These are phyloP conservation scores for Sequoiadendron giganteum DNA, from an alignment of 75 land plant genomes.

Conservation along the genomic window DNA sequence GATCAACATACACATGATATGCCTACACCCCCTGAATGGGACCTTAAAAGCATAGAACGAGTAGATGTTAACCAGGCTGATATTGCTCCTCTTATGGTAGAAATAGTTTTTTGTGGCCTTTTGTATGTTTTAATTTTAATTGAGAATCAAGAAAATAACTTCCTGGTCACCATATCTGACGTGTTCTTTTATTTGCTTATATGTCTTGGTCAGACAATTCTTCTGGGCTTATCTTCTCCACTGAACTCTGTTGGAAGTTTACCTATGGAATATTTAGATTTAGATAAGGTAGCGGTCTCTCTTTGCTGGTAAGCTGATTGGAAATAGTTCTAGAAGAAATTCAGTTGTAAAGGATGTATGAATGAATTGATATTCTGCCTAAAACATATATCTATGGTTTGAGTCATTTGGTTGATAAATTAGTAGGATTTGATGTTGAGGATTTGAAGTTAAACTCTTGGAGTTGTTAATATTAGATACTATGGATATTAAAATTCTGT, in stretches of 20 bases:
- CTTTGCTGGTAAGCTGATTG: conserved; percentile 5
- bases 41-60: conserved; percentile 69
- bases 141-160: conserved; percentile 6
- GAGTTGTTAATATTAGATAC: conserved; percentile 5
- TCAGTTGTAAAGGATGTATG: not conserved
- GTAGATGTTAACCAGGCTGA: conserved; percentile 97
- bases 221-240: conserved; percentile 90
- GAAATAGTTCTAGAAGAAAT: not conserved
- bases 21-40: conserved; percentile 84
- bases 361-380: not conserved
- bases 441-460: not conserved
- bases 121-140: not conserved
- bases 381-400: not conserved
- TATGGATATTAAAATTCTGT: not conserved
- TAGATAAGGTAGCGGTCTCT: conserved; percentile 64
- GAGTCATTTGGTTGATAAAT: not conserved
- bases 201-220: conserved; percentile 62
- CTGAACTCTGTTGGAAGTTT: conserved; percentile 89
- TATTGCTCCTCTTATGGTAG: conserved; percentile 97
- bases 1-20: conserved; percentile 86
- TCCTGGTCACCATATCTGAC: not conserved
- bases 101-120: not conserved
- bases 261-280: conserved; percentile 65
- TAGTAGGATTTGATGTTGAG: not conserved
- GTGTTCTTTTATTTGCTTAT: not conserved